phyloP scores from a whole-genome alignment of 805 yeast genomes.

The Candida railenensis region DNA sequence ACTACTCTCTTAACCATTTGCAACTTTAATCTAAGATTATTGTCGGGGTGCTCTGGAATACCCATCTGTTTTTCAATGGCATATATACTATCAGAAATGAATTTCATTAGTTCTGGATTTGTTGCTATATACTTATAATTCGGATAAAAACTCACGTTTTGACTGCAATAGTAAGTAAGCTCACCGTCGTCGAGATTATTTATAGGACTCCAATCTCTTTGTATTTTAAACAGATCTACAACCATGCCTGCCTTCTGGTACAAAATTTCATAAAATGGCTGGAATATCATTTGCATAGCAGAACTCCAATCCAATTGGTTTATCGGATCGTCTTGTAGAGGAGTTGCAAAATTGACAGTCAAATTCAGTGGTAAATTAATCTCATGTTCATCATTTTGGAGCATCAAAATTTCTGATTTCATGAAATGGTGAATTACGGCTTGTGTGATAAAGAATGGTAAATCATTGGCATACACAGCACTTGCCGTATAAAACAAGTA shows the following conservation, averaged over 20 bases:
- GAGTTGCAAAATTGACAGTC: background rate
- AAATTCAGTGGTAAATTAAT: background rate
- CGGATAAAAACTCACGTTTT: background rate
- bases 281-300: background rate
- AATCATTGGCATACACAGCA: slow-evolving; percentile 52
- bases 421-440: slow-evolving; percentile 31
- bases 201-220: background rate
- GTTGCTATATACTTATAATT: background rate
- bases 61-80: background rate
- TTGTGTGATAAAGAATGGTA: slow-evolving; percentile 63
- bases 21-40: slow-evolving; percentile 1
- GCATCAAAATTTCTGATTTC: slow-evolving; percentile 20
- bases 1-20: slow-evolving; percentile 2
- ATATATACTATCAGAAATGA: background rate
- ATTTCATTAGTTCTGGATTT: background rate
- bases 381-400: background rate
- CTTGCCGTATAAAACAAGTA: slow-evolving; percentile 40
- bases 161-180: background rate
- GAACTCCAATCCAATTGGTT: background rate
- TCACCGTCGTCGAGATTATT: background rate
- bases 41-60: slow-evolving; percentile 2
- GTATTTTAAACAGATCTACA: background rate
- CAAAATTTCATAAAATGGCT: background rate
- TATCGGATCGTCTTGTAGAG: background rate
- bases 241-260: background rate